Conservation (phyloP, 768 basidiomycete species). For the Udeniomyces megalosporus region DNA sequence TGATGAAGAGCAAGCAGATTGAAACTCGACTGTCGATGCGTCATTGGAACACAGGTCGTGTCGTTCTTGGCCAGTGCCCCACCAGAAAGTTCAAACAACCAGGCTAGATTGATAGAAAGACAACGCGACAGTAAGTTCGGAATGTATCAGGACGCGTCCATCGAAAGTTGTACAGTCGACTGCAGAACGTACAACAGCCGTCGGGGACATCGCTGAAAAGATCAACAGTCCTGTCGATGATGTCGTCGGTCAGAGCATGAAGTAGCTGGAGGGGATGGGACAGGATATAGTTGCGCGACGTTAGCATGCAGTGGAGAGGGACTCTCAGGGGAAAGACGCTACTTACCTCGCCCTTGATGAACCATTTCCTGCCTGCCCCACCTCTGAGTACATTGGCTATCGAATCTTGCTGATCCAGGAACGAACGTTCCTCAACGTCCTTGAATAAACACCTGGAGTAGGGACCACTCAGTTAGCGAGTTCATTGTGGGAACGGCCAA, state of each 20-base stretch:
- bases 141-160: too few species aligned
- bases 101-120: slow-evolving; percentile 34
- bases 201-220: slow-evolving; percentile 70
- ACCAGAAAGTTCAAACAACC: slow-evolving; percentile 77
- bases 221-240: slow-evolving; percentile 65
- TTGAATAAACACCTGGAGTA: slow-evolving; percentile 50
- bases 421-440: slow-evolving; percentile 79
- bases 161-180: too few species aligned
- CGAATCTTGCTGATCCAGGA: slow-evolving; percentile 77
- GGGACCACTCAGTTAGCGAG: neutral
- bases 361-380: slow-evolving; percentile 40
- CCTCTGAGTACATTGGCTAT: slow-evolving; percentile 77
- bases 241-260: slow-evolving; percentile 66
- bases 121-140: neutral
- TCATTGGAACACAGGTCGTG: slow-evolving; percentile 51
- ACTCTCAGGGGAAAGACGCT: neutral
- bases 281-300: neutral
- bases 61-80: slow-evolving; percentile 60
- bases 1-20: slow-evolving; percentile 82
- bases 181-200: slow-evolving; percentile 60
- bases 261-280: slow-evolving; percentile 38
- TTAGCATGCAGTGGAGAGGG: slow-evolving; percentile 32
- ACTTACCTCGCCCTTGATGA: slow-evolving; percentile 19
- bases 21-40: slow-evolving; percentile 63
- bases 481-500: neutral